These are phyloP conservation scores for Aureobasidium melanogenum DNA, from an alignment of 2,329 filamentous ascomycete species.

Conservation along the genomic window DNA sequence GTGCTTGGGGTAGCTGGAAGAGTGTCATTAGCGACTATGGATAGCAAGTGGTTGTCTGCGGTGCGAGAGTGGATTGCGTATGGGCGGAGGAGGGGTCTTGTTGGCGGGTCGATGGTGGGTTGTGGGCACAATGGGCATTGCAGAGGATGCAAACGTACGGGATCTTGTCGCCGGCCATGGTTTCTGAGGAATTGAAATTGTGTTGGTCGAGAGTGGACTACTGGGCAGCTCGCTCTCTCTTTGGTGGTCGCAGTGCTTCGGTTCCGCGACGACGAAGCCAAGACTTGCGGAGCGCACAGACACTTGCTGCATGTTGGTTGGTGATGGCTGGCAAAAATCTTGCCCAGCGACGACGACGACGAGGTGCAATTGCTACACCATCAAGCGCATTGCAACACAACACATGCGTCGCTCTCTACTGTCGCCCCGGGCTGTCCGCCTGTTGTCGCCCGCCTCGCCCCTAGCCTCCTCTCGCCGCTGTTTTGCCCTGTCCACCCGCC, in stretches of 20 bases:
- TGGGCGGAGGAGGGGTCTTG: not conserved
- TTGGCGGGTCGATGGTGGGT: not conserved
- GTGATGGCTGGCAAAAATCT: not conserved
- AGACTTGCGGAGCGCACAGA: not conserved
- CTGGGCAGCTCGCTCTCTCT: not conserved
- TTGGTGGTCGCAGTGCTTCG: not conserved
- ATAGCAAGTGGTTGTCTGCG: not conserved
- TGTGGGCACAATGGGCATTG: not conserved
- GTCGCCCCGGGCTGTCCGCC: not conserved
- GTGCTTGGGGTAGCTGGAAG: conserved; percentile 83
- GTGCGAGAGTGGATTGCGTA: not conserved
- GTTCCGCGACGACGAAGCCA: not conserved
- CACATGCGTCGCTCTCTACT: conserved; percentile 2
- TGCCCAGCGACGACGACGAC: conserved; percentile 6
- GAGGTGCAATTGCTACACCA: conserved; percentile 4
- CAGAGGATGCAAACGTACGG: conserved; percentile 43
- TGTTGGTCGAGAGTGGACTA: not conserved
- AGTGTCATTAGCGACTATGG: not conserved
- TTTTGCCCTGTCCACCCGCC: conserved; percentile 1
- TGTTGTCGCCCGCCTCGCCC: not conserved
- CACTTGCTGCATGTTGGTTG: not conserved
- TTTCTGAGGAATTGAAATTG: not conserved
- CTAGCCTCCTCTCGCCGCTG: not conserved
- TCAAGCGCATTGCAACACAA: conserved; percentile 1
- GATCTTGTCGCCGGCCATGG: conserved; percentile 57